These are phyloP conservation scores for Haplosporangium sp. DNA, from an alignment of 371 early-diverging fungal genomes.

Conservation along the genomic window DNA sequence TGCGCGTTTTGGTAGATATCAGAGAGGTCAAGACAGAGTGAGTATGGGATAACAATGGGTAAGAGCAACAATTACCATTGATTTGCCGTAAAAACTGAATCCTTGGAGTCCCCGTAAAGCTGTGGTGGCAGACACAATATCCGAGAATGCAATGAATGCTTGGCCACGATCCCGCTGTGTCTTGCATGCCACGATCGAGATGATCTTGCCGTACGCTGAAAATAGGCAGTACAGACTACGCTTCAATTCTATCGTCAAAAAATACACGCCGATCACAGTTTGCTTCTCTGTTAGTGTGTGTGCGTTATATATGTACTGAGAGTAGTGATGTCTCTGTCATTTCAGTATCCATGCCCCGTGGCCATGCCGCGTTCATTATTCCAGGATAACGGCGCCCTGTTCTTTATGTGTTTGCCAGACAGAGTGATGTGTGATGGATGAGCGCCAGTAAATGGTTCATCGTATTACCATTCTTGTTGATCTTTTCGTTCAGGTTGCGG, in stretches of 20 bases:
- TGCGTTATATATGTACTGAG: too few relatives aligned
- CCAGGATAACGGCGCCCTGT: too few relatives aligned
- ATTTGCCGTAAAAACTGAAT: constrained; percentile 76
- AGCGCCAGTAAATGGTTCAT: neutral
- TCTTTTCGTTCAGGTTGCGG: constrained; percentile 69
- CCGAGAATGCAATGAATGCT: constrained; percentile 90
- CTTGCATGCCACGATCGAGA: constrained; percentile 87
- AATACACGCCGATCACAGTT: too few relatives aligned
- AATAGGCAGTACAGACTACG: constrained; percentile 80
- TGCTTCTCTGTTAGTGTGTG: too few relatives aligned
- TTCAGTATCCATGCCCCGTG: too few relatives aligned
- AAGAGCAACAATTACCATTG: constrained; percentile 69
- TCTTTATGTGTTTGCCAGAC: neutral
- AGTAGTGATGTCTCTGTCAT: neutral
- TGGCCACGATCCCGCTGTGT: constrained; percentile 88
- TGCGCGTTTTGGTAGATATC: neutral
- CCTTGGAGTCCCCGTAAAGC: constrained; percentile 83
- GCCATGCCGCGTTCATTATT: too few relatives aligned
- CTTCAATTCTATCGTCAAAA: constrained; percentile 68
- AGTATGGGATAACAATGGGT: neutral
- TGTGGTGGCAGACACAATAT: constrained; percentile 78
- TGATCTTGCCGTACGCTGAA: constrained; percentile 80
- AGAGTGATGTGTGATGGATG: neutral
- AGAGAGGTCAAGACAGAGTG: neutral
- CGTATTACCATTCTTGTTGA: constrained; percentile 71